Evolutionary conservation across 805 yeast genomes (phyloP).

Genomic region (Wickerhamomyces pijperi): DNA sequence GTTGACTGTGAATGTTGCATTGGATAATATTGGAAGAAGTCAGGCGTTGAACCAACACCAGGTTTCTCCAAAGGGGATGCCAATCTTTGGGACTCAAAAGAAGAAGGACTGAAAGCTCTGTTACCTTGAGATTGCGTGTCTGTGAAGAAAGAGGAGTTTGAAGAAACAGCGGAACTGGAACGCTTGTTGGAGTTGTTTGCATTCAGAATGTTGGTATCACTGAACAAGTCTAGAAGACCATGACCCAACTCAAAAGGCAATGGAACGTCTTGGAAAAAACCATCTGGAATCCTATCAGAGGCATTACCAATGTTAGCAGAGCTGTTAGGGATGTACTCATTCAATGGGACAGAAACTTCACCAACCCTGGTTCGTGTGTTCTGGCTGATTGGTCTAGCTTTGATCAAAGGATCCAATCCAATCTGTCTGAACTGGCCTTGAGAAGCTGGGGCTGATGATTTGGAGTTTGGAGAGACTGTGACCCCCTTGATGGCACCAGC

Average conservation of each 20-base stretch:
- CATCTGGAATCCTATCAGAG: conserved; percentile 13
- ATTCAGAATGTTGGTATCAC: conserved; percentile 1
- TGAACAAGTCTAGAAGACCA: conserved; percentile 30
- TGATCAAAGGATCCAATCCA: conserved; percentile 19
- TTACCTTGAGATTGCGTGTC: conserved; percentile 1
- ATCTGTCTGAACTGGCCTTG: conserved; percentile 10
- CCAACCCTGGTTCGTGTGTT: conserved; percentile 22
- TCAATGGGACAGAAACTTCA: conserved; percentile 26
- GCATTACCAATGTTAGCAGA: conserved; percentile 21
- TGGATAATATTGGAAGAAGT: conserved; percentile 7
- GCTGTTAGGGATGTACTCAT: conserved; percentile 24
- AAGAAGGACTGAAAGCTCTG: not conserved
- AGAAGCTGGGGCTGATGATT: not conserved
- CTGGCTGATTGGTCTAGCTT: conserved; percentile 16
- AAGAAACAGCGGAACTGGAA: not conserved
- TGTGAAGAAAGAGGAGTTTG: conserved; percentile 1
- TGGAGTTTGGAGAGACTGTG: too few species aligned
- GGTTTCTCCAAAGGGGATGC: conserved; percentile 2
- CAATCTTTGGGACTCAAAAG: not conserved
- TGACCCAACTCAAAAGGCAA: conserved; percentile 23
- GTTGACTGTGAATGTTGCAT: conserved; percentile 1
- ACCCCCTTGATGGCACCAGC: too few species aligned
- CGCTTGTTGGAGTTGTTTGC: not conserved
- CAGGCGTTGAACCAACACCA: conserved; percentile 2
- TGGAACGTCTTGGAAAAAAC: conserved; percentile 22